A percentile compares a stretch with the other conserved stretches of the same genome.
Conservation (phyloP, 177 flowering plant genomes). For the Vitis hybrid region DNA sequence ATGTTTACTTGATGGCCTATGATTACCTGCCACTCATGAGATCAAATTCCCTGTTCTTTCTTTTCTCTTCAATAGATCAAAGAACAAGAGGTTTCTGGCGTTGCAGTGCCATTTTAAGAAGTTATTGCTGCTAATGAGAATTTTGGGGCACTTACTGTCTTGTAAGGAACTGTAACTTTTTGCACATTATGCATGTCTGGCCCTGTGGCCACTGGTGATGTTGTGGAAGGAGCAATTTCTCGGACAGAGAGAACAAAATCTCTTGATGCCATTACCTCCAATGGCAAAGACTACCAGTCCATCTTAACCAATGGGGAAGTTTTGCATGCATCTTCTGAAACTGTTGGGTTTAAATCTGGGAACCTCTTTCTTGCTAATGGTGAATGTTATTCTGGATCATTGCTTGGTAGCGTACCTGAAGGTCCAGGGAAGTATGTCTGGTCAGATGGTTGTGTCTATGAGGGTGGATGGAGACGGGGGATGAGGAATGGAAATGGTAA, state of each 20-base stretch:
- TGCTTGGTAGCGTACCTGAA: constrained; percentile 71
- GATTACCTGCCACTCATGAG: neutral
- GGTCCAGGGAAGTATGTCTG: constrained; percentile 83
- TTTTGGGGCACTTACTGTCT: constrained; percentile 15
- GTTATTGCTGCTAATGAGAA: constrained; percentile 16
- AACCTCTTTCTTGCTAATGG: constrained; percentile 73
- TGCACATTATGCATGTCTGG: constrained; percentile 89
- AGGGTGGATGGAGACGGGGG: constrained; percentile 95
- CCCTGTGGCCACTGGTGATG: constrained; percentile 54
- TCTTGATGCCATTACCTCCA: constrained; percentile 36
- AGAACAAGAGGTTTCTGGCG: constrained; percentile 3
- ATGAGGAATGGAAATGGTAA: constrained; percentile 82
- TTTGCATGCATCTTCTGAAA: constrained; percentile 39
- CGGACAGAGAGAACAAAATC: constrained; percentile 60
- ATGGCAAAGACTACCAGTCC: constrained; percentile 27
- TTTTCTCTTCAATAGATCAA: neutral
- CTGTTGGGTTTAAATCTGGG: constrained; percentile 55
- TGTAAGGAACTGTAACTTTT: constrained; percentile 26
- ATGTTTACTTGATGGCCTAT: neutral
- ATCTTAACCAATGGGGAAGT: constrained; percentile 49
- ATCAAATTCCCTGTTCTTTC: neutral
- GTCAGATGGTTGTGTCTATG: constrained; percentile 81
- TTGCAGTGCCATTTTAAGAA: neutral
- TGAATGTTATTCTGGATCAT: constrained; percentile 79
- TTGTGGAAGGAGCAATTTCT: constrained; percentile 40